Conservation (phyloP, 2,329 filamentous ascomycete genomes). For the Sporothrix phasma region DNA sequence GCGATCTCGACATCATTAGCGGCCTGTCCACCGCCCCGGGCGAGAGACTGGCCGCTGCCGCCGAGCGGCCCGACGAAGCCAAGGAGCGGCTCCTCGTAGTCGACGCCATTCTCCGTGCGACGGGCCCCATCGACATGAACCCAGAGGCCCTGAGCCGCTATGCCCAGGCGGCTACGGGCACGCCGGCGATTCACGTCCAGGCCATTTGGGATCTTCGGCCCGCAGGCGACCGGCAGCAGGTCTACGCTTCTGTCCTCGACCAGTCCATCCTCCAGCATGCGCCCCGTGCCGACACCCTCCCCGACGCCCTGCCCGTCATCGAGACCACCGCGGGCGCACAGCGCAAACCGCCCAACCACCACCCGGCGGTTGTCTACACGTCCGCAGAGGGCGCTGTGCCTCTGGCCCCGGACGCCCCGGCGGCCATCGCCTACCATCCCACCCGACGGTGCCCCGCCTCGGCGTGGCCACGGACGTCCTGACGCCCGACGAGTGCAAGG, state of each 20-base stretch:
- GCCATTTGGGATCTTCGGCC: constrained; percentile 50
- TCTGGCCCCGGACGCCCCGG: constrained; percentile 34
- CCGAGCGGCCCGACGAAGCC: constrained; percentile 36
- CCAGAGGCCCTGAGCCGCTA: constrained; percentile 22
- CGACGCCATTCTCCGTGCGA: constrained; percentile 54
- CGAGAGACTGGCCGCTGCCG: constrained; percentile 26
- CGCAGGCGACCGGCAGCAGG: constrained; percentile 30
- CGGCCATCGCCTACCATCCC: constrained; percentile 44
- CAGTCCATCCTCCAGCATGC: constrained; percentile 40
- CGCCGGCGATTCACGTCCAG: constrained; percentile 45
- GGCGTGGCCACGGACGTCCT: constrained; percentile 51
- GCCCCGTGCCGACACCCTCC: constrained; percentile 26
- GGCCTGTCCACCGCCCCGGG: constrained; percentile 49
- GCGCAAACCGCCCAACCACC: constrained; percentile 58
- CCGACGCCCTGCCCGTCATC: constrained; percentile 43
- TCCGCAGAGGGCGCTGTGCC: constrained; percentile 47
- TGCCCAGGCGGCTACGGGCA: constrained; percentile 23
- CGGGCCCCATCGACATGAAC: constrained; percentile 48
- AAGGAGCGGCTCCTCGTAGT: constrained; percentile 49
- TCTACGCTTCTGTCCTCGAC: constrained; percentile 50
- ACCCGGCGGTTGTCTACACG: constrained; percentile 55
- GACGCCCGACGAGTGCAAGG: constrained; percentile 49
- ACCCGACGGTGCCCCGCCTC: constrained; percentile 53
- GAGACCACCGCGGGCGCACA: constrained; percentile 50
- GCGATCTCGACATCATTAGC: constrained; percentile 59